Conservation (phyloP, 495 filamentous ascomycete genomes). For the Penicillium atrosanguineum region DNA sequence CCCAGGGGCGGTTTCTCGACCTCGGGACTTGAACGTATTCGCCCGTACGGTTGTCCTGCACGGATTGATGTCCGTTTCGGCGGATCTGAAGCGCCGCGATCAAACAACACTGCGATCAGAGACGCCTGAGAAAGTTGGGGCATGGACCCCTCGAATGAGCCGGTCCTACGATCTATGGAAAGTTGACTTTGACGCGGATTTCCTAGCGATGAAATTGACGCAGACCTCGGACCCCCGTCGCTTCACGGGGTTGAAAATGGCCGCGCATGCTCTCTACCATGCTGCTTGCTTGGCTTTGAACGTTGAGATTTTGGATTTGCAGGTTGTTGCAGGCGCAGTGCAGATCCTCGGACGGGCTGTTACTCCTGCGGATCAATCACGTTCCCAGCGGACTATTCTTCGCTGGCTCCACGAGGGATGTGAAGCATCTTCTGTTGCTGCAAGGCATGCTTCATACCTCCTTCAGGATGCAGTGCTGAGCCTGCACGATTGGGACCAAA, state of each 20-base stretch:
- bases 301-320: slow-evolving; percentile 53
- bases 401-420: slow-evolving; percentile 35
- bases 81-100: slow-evolving; percentile 54
- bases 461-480: slow-evolving; percentile 46
- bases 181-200: slow-evolving; percentile 49
- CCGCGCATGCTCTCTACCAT: slow-evolving; percentile 49
- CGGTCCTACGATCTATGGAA: slow-evolving; percentile 55
- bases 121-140: slow-evolving; percentile 36
- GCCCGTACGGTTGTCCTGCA: slow-evolving; percentile 50
- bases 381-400: slow-evolving; percentile 42
- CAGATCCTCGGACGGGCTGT: slow-evolving; percentile 51
- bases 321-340: slow-evolving; percentile 53
- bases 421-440: slow-evolving; percentile 32
- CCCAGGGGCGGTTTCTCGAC: slow-evolving; percentile 26
- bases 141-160: slow-evolving; percentile 49
- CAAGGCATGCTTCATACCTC: slow-evolving; percentile 45
- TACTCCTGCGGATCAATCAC: slow-evolving; percentile 40
- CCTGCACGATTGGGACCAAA: slow-evolving; percentile 49
- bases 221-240: slow-evolving; percentile 28
- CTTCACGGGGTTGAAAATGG: slow-evolving; percentile 40
- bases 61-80: slow-evolving; percentile 55
- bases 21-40: slow-evolving; percentile 44
- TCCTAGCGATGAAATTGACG: slow-evolving; percentile 32
- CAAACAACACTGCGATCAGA: slow-evolving; percentile 47
- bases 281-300: slow-evolving; percentile 48